Percentiles rank a stretch among this genome's conserved stretches.
phyloP scores from a whole-genome alignment of 352 stramenopile genomes.

The Thalassiosira hispida region DNA sequence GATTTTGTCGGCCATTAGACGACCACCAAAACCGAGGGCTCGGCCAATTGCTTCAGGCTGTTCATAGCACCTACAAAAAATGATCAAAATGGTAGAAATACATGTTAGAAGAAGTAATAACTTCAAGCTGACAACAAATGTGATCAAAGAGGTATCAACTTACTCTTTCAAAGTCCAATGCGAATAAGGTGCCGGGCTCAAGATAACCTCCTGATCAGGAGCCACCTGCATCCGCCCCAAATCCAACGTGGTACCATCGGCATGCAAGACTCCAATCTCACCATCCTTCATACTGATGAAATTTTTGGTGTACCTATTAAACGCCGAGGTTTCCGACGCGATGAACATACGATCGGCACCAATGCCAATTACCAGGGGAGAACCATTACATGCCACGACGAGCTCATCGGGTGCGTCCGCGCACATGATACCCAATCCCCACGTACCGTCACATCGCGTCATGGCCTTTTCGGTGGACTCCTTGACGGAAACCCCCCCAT shows the following conservation, averaged over 20 bases:
- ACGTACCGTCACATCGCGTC: slow-evolving; percentile 91
- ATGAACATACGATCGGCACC: slow-evolving; percentile 93
- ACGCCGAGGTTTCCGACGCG: slow-evolving; percentile 90
- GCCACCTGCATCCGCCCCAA: slow-evolving; percentile 88
- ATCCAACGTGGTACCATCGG: slow-evolving; percentile 91
- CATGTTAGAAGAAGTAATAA: neutral
- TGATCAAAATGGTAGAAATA: slow-evolving; percentile 10
- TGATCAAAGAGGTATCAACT: slow-evolving; percentile 8
- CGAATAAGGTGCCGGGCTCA: slow-evolving; percentile 91
- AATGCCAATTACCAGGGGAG: slow-evolving; percentile 87
- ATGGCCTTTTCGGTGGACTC: slow-evolving; percentile 88
- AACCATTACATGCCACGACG: slow-evolving; percentile 94
- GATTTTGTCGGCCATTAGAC: slow-evolving; percentile 92
- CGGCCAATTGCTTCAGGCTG: slow-evolving; percentile 94
- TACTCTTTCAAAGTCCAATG: slow-evolving; percentile 95
- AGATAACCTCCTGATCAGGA: slow-evolving; percentile 91
- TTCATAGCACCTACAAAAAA: slow-evolving; percentile 82
- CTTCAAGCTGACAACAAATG: neutral
- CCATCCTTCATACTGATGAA: slow-evolving; percentile 94
- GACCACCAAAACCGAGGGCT: slow-evolving; percentile 93
- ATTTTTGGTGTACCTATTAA: slow-evolving; percentile 91
- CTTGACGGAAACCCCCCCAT: slow-evolving; percentile 28
- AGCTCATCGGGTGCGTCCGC: slow-evolving; percentile 91
- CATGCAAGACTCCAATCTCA: slow-evolving; percentile 92
- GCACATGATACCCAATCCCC: slow-evolving; percentile 90